Base-by-base conservation (phyloP, 164 flowering plant species). In the Umbellularia californica region DNA sequence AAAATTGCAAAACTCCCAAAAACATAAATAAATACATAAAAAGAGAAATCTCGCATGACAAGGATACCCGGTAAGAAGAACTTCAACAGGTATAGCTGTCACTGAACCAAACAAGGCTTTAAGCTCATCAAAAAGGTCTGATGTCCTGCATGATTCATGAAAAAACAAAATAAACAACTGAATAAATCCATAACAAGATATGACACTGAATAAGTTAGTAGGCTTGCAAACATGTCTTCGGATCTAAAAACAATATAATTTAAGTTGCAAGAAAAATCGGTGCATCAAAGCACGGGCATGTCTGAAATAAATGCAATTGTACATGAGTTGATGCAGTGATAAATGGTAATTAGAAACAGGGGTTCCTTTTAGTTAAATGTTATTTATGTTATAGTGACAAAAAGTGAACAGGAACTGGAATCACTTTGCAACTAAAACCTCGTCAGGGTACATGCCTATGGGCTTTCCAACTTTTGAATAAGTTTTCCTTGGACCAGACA, bases 61-160 rank as follows among this genome's bases (percentile, higher is more conserved):
- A 28, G 33, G 9, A 20, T 89, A 94, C 97, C 97, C 91, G 2
- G 88, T 78, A 27, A 91, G 84, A 80, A 92, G 80, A 84, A 92
- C 95, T 79, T 84, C 88, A 78, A 84, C 79, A 65, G 97, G 98
- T 30, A 92, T 80, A 58, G 83, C 82, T 50, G 88, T 72, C 47
- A 86, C 80, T 17, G 88, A 78, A 73, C 79, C 80, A 65, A 85
- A 89, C 60, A 83, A 77, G 35, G 3, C n/a, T 73, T 70, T 83
- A 41, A 94, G 88, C 83, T 90, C 89, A 58, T 81, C 70, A 80
- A 89, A 24, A 27, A 95, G 83, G 52, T 88, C 85, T 13, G 84
- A 52, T 33, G 93, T 80, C 88, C 98, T 92, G 90, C 79, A 79
- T 3, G 35, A 76, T 64, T 68, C 41, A 70, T 4, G 20, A 14